Conservation (phyloP, 2,329 filamentous ascomycete genomes). For the Thielaviopsis punctulata region DNA sequence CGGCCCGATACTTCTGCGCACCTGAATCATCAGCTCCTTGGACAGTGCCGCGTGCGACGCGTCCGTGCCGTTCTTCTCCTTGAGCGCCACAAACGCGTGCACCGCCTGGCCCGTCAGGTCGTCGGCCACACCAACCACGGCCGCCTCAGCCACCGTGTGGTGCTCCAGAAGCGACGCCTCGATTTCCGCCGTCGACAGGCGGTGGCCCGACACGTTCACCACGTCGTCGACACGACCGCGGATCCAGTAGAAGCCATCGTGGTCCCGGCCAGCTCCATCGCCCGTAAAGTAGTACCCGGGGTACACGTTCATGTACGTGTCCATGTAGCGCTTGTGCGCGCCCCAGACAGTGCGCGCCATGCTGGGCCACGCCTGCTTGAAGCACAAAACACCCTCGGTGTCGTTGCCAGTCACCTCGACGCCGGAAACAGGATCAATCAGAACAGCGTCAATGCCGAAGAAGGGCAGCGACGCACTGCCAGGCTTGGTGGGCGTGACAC, state of each 20-base stretch:
- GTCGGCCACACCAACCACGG: conserved; percentile 82
- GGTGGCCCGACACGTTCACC: conserved; percentile 92
- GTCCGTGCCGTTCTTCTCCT: conserved; percentile 71
- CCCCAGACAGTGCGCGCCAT: conserved; percentile 98
- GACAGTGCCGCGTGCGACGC: conserved; percentile 54
- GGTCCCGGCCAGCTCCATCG: conserved; percentile 86
- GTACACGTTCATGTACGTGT: conserved; percentile 95
- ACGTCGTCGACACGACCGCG: conserved; percentile 96
- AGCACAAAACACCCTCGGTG: conserved; percentile 88
- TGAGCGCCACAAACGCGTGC: conserved; percentile 89
- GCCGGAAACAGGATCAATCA: conserved; percentile 90
- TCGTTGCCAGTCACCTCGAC: conserved; percentile 90
- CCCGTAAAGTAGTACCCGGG: conserved; percentile 95
- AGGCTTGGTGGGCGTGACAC: conserved; percentile 90
- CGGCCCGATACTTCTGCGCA: conserved; percentile 91
- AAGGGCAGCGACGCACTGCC: conserved; percentile 91
- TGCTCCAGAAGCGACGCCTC: conserved; percentile 94
- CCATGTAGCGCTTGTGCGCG: conserved; percentile 95
- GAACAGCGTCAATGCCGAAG: conserved; percentile 94
- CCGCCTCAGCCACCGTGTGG: conserved; percentile 74
- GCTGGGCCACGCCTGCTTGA: conserved; percentile 96
- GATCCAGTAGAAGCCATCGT: conserved; percentile 99
- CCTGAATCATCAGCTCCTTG: conserved; percentile 88
- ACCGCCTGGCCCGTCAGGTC: conserved; percentile 94
- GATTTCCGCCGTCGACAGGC: conserved; percentile 92